These are phyloP conservation scores for Imleria badia DNA, from an alignment of 768 basidiomycete species.

Conservation along the genomic window DNA sequence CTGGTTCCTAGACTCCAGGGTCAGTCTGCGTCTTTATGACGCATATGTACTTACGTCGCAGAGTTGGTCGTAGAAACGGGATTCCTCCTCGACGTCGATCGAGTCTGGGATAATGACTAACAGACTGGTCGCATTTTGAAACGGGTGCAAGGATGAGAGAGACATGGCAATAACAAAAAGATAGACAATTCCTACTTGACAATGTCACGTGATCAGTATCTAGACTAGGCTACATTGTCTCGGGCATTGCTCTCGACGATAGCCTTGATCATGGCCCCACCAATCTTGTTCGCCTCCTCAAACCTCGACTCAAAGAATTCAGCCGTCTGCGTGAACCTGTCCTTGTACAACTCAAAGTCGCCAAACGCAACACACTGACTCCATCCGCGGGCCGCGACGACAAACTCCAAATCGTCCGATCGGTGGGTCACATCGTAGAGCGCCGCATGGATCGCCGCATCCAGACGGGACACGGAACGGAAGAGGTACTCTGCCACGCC, in stretches of 20 bases:
- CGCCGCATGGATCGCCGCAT: constrained; percentile 71
- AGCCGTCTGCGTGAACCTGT: constrained; percentile 77
- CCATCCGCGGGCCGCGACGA: constrained; percentile 92
- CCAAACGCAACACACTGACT: constrained; percentile 94
- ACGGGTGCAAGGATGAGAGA: constrained; percentile 37
- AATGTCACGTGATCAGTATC: background rate
- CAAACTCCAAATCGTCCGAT: constrained; percentile 91
- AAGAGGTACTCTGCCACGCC: constrained; percentile 97
- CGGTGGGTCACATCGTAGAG: constrained; percentile 77
- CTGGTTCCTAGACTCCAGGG: constrained; percentile 16
- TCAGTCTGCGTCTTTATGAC: too few species aligned
- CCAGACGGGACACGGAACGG: constrained; percentile 60
- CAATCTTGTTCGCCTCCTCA: constrained; percentile 78
- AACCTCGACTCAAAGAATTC: constrained; percentile 85
- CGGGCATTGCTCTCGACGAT: constrained; percentile 56
- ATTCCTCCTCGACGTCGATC: constrained; percentile 71
- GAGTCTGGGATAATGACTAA: constrained; percentile 54
- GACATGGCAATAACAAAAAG: constrained; percentile 5
- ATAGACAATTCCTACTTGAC: too few species aligned
- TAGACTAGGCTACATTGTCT: background rate
- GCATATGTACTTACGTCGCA: constrained; percentile 37
- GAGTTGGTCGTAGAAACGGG: constrained; percentile 64
- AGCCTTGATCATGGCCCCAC: constrained; percentile 87
- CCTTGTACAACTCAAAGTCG: constrained; percentile 82
- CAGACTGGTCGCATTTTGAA: constrained; percentile 44